Evolutionary conservation across 2,329 filamentous ascomycete genomes (phyloP), one percentile per base, ranked within the genome.

Genomic region (Arthrobotrys conoides): DNA sequence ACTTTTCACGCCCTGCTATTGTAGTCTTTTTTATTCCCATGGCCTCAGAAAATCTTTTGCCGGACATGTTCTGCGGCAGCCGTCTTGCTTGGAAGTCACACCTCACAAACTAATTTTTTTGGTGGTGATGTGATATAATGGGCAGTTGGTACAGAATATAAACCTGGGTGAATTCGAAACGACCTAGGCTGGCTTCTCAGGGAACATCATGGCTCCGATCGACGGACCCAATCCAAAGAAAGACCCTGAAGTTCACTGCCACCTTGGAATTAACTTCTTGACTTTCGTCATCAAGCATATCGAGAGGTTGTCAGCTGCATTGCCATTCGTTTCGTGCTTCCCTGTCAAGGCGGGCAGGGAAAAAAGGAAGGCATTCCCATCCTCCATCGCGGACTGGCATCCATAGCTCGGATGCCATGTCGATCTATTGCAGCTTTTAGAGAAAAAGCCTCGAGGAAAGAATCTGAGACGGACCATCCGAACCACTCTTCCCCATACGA

Each of bases 181-280:
- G 75, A 53, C 63, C 68, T 69, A 64, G 68, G 61, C 27, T 41
- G 38, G 51, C 59, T 49, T 44, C 73, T 63, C 73, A 71, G 49
- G 73, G 73, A 63, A 66, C 27, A 72, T 68, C 64, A 78, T 69
- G 53, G 53, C 36, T 33, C 68, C 68, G 68, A 78, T 78, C 75
- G 68, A 46, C 68, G 68, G 75, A 59, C 68, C 75, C 75, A 72
- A 78, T 72, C 75, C 75, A 78, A 61, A 72, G 51, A 51, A 69
- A 78, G 75, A 78, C 75, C 75, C 75, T 78, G 75, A 78, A 78
- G 63, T 57, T 78, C 75, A 64, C 75, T 78, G 75, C 75, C 75
- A 78, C 68, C 75, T 78, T 78, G 68, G 57, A 63, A 61, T 67
- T 53, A 66, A 68, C 30, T 49, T 78, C 75, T 78, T 78, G 75